Base-by-base conservation (phyloP, 192 early-diverging fungal species). In the Coemansia nantahalensis region DNA sequence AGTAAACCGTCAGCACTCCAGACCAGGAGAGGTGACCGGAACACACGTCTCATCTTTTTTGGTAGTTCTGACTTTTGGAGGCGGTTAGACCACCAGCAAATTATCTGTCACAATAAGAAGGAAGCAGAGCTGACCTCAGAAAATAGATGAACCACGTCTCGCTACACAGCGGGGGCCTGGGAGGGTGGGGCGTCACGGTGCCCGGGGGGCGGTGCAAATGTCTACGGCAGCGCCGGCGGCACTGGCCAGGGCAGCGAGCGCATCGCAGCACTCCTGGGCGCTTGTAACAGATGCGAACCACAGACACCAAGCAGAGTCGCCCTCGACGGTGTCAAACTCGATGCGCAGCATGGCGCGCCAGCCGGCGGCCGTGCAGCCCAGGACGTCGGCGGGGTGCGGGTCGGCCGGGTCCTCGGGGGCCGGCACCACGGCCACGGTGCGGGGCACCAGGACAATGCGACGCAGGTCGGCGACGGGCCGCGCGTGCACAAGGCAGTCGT, bases 281-380 rank as follows among this genome's bases (percentile, higher is more conserved):
- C 68, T 72, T 10, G 77, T 54, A 17, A 39, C 14, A 10, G 65
- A 68, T 8, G 61, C 65, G 28, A 79, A 79, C 67, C 69, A 68
- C 16, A 79, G 43, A n/a, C 28, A 37, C 77, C 77, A 54, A 4
- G 16, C 41, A 11, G 39, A 21, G 1, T 53, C 34, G 23, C 17
- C 14, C 2, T 31, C 40, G 17, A 48, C 24, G 5, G 59, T 61
- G 37, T 52, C 63, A 67, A 59, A 71, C 31, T 72, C 61, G 23
- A 79, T 22, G 13, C 49, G 65, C 46, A 79, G 46, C 53, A 59
- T 60, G 5, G 65, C 77, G 13, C 57, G 65, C 69, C 65, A 68
- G 44, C 67, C 55, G 21, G 59, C 54, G 2, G 59, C 75, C 1
- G 59, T 30, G 42, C 57, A 69, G 1, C 63, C 68, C n/a, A 62